Conservation (phyloP, 2,329 filamentous ascomycete species). For the Fusarium verrucosum region DNA sequence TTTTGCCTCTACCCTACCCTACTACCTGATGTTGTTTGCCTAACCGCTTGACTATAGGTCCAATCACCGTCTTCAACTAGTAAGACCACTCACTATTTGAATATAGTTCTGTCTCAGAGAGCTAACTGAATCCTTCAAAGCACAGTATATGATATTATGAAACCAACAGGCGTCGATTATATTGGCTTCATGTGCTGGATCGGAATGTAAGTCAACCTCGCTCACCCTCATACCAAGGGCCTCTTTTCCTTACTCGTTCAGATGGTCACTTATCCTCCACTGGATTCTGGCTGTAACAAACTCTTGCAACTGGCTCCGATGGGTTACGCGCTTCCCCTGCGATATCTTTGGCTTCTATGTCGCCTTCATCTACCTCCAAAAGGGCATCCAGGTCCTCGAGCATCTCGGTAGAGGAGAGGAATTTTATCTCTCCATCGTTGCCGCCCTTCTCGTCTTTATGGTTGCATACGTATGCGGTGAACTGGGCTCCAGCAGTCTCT, state of each 20-base stretch:
- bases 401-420: conserved; percentile 73
- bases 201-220: conserved; percentile 66
- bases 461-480: conserved; percentile 78
- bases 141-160: conserved; percentile 90
- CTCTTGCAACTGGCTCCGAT: conserved; percentile 86
- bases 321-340: conserved; percentile 90
- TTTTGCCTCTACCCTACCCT: conserved; percentile 6
- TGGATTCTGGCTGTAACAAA: conserved; percentile 86
- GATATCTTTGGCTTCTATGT: conserved; percentile 96
- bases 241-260: conserved; percentile 45
- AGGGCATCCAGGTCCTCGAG: conserved; percentile 85
- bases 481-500: conserved; percentile 75
- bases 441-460: conserved; percentile 80
- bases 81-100: conserved; percentile 45
- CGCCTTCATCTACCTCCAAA: conserved; percentile 90
- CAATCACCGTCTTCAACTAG: conserved; percentile 95
- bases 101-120: background rate
- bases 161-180: conserved; percentile 79
- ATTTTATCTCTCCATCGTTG: conserved; percentile 81
- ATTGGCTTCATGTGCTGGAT: conserved; percentile 94
- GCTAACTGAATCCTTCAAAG: conserved; percentile 48
- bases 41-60: conserved; percentile 58
- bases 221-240: background rate
- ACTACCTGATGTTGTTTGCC: background rate
- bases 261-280: conserved; percentile 86